Base-by-base conservation (phyloP, 352 stramenopile species). In the Phytopythium cucurbitacearum region DNA sequence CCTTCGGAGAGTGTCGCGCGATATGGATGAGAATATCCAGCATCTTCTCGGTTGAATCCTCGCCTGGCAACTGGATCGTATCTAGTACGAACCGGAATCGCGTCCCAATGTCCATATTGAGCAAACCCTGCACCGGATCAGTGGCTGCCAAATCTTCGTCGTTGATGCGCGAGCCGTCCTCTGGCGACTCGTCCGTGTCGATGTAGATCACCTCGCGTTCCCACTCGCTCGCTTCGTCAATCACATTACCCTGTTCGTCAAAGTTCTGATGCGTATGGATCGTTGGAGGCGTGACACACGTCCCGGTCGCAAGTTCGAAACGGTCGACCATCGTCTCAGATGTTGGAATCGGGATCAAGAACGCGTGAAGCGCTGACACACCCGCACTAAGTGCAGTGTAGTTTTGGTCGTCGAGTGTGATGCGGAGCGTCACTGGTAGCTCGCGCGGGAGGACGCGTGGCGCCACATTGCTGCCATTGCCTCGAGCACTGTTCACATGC, bases 381-480 rank as follows among this genome's bases (percentile, higher is more conserved):
- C 58, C 76, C 34, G 67, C 67, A 12, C 62, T 65, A 0, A 90
- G 48, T 3, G 65, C 79, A 3, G 79, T 83, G 48, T 83, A 80
- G 51, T 90, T 90, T 36, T 85, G 70, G 35, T 86, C 76, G 28
- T 90, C 79, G 2, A 86, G 62, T 5, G 74, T 65, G 15, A 79
- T 73, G 7, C 79, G 74, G 8, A 87, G 56, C 3, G 74, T 73
- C 33, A 88, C 60, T 0, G 73, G 67, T 45, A 87, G 46, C 16
- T 81, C 64, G 16, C 61, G 58, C 49, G 76, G 72, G 35, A 87
- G 34, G 11, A 81, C 67, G 21, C 51, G 67, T 5, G 73, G 69
- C 1, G 42, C 37, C 12, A 66, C 51, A 39, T 1, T 46, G 40
- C 8, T 16, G 6, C 9, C 15, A 2, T 53, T 5, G 2, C n/a